These are phyloP conservation scores for Rhizomucor miehei DNA, from an alignment of 371 early-diverging fungal species.

Conservation along the genomic window DNA sequence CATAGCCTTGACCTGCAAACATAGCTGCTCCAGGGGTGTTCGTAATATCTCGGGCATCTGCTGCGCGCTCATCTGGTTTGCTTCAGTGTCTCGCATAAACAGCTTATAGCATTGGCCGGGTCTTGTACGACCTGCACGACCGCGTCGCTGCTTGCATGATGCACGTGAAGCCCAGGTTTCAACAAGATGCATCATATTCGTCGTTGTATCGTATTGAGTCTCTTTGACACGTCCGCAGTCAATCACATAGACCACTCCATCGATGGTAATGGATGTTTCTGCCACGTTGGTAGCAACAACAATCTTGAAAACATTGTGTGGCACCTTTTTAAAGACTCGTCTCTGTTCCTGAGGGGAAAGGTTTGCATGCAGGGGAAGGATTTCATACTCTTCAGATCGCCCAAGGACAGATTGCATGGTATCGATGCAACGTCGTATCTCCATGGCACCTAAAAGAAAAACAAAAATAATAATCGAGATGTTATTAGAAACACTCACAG, in stretches of 20 bases:
- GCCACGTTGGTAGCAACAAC: conserved; percentile 96
- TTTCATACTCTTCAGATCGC: conserved; percentile 28
- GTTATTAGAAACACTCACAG: no score
- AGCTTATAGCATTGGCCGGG: conserved; percentile 80
- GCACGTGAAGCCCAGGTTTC: conserved; percentile 67
- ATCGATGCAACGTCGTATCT: conserved; percentile 71
- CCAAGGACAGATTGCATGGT: conserved; percentile 33
- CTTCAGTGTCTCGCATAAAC: conserved; percentile 52
- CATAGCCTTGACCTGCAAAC: conserved; percentile 79
- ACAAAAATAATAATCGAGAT: conserved; percentile 1
- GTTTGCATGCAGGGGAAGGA: conserved; percentile 73
- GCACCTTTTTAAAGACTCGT: conserved; percentile 60
- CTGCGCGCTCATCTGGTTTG: conserved; percentile 54
- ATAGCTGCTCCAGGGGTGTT: conserved; percentile 78
- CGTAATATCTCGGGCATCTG: conserved; percentile 79
- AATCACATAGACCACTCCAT: conserved; percentile 89
- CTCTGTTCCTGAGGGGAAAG: conserved; percentile 71
- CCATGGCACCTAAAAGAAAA: conserved; percentile 60
- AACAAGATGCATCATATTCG: conserved; percentile 54
- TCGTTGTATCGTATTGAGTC: conserved; percentile 59
- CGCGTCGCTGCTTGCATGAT: conserved; percentile 87
- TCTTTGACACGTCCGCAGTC: conserved; percentile 91
- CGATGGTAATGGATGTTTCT: conserved; percentile 93
- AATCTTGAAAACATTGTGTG: conserved; percentile 72
- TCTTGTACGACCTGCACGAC: conserved; percentile 91